These are phyloP conservation scores for Marchantia paleacea DNA, from an alignment of 225 moss, liverwort and hornwort species.

Conservation along the genomic window DNA sequence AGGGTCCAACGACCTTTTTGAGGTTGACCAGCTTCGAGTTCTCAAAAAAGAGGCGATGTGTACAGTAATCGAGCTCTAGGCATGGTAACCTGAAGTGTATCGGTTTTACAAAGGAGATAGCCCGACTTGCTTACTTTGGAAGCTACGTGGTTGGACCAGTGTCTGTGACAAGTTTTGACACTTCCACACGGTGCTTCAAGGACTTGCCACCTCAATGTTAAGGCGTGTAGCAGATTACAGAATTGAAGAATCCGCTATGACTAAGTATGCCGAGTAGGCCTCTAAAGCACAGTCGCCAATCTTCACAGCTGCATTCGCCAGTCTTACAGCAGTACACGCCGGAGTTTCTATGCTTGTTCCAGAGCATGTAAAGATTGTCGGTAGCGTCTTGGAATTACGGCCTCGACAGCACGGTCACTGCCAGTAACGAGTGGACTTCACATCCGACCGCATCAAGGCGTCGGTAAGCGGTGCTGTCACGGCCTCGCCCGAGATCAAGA, in stretches of 20 bases:
- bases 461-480: neutral
- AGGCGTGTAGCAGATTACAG: slow-evolving; percentile 7
- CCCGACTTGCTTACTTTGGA: slow-evolving; percentile 11
- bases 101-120: slow-evolving; percentile 1
- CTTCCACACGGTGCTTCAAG: neutral
- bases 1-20: slow-evolving; percentile 13
- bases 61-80: slow-evolving; percentile 8
- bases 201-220: neutral
- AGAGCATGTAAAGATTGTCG: slow-evolving; percentile 24
- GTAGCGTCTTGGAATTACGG: slow-evolving; percentile 1
- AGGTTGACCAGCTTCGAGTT: slow-evolving; percentile 10
- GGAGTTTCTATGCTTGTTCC: slow-evolving; percentile 5
- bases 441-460: neutral
- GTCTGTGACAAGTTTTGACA: neutral
- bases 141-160: slow-evolving; percentile 12
- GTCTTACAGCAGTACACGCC: neutral
- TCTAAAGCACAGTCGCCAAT: slow-evolving; percentile 17
- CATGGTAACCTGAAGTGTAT: slow-evolving; percentile 15
- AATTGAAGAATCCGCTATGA: slow-evolving; percentile 8
- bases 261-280: slow-evolving; percentile 15
- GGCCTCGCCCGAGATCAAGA: neutral
- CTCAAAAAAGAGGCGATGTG: slow-evolving; percentile 11
- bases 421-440: neutral
- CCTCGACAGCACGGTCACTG: slow-evolving; percentile 1
- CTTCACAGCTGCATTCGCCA: slow-evolving; percentile 23